Evolutionary conservation across 495 filamentous ascomycete species (phyloP), one percentile per base, ranked within the genome.

Genomic region (Sabuloglossum arenarium): DNA sequence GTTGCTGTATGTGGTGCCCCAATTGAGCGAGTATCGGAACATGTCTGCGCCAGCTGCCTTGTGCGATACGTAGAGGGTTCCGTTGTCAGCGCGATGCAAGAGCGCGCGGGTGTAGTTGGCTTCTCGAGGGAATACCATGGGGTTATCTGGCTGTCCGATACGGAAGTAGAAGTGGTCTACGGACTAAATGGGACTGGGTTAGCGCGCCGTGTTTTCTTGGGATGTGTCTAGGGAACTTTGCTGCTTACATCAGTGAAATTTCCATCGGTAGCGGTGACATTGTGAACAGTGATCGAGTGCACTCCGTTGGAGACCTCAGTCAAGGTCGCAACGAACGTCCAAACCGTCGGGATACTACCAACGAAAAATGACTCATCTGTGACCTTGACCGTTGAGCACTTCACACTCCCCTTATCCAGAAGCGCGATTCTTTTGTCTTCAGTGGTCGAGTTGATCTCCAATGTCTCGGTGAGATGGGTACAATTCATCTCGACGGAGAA

Each of bases 401-500:
- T 56, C 43, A 79, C 69, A 32, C 62, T 75, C 5, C 62, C 59
- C 5, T 59, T 54, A 24, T 72, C 70, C 3, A 80, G 32, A 0
- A 63, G 64, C 14, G 78, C 68, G 0, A 60, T 61, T 37, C 66
- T 60, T 8, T 65, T 67, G 31, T 68, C 61, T 50, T 67, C 58
- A 24, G 62, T 66, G 29, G n/a, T 52, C 8, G 34, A 55, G 56
- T 14, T 28, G 34, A 49, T 59, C 42, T 59, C 29, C 16, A 28
- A 21, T 1, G 8, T 50, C 6, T 73, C 61, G 21, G 66, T 75
- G 6, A 82, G 68, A 1, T 61, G 62, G 4, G 76, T 64, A 66
- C 82, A 86, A 59, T 80, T 69, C 81, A 85, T 85, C 43, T 73
- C 62, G 0, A 67, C 68, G 0, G 77, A 81, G 66, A 80, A 86